These are phyloP conservation scores for Nicotiana knightiana DNA, from an alignment of 257 asterid species.

Conservation along the genomic window DNA sequence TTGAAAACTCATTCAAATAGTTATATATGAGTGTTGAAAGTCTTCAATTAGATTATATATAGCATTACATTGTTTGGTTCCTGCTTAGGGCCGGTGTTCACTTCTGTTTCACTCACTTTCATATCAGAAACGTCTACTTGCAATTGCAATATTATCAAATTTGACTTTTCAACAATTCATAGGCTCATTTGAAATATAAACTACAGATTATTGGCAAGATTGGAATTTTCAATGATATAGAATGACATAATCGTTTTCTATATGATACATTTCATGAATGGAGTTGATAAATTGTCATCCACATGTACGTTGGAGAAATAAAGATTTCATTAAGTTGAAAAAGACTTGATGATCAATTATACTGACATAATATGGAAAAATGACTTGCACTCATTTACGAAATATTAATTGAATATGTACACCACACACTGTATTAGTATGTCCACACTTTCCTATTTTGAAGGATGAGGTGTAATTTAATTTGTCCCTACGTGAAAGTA, in stretches of 20 bases:
- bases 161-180: no score
- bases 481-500: not conserved
- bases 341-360: not conserved
- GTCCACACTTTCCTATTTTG: not conserved
- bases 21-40: no score
- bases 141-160: no score
- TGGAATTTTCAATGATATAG: not conserved
- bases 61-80: no score
- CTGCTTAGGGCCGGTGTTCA: no score
- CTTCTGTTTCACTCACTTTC: no score
- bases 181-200: no score
- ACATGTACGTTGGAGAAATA: not conserved
- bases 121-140: no score
- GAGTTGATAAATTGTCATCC: not conserved
- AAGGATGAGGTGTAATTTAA: not conserved
- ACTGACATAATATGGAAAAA: not conserved
- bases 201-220: no score
- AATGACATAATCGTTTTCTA: not conserved
- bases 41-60: no score
- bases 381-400: not conserved
- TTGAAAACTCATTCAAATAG: no score
- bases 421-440: not conserved
- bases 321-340: not conserved
- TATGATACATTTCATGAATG: not conserved
- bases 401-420: not conserved